Percentiles rank a stretch among this genome's conserved stretches.
Conservation (phyloP, 2,329 filamentous ascomycete species). For the Cordyceps javanica region DNA sequence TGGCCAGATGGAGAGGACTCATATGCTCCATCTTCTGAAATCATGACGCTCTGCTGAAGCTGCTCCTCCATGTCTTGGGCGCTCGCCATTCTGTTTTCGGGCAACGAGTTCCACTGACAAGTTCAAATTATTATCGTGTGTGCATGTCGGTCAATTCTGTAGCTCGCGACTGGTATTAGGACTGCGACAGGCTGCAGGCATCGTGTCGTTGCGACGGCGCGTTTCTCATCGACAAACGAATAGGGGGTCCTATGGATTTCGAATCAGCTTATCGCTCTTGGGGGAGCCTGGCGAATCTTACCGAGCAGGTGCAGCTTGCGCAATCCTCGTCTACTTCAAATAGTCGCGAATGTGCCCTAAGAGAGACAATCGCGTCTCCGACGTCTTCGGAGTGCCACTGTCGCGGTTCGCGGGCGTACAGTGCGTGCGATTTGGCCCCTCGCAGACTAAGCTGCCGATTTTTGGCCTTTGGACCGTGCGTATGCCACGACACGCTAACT, state of each 20-base stretch:
- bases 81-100: conserved; percentile 38
- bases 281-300: background rate
- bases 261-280: background rate
- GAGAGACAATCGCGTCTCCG: conserved; percentile 12
- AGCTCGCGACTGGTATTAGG: conserved; percentile 18
- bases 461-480: background rate
- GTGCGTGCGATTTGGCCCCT: conserved; percentile 12
- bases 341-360: conserved; percentile 1
- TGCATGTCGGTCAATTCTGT: conserved; percentile 25
- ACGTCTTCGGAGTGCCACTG: conserved; percentile 1
- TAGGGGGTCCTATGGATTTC: background rate
- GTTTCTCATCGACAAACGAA: conserved; percentile 2
- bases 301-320: conserved; percentile 6
- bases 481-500: conserved; percentile 7
- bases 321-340: background rate
- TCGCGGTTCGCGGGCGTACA: conserved; percentile 12
- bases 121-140: conserved; percentile 13
- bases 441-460: background rate
- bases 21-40: conserved; percentile 44
- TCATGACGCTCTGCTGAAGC: conserved; percentile 48
- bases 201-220: conserved; percentile 13
- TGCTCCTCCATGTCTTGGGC: conserved; percentile 52
- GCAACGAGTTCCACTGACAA: conserved; percentile 14
- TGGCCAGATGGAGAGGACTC: conserved; percentile 15
- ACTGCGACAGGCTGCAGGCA: conserved; percentile 8